Base-by-base conservation (phyloP, 768 basidiomycete species). In the Suillus variegatus region DNA sequence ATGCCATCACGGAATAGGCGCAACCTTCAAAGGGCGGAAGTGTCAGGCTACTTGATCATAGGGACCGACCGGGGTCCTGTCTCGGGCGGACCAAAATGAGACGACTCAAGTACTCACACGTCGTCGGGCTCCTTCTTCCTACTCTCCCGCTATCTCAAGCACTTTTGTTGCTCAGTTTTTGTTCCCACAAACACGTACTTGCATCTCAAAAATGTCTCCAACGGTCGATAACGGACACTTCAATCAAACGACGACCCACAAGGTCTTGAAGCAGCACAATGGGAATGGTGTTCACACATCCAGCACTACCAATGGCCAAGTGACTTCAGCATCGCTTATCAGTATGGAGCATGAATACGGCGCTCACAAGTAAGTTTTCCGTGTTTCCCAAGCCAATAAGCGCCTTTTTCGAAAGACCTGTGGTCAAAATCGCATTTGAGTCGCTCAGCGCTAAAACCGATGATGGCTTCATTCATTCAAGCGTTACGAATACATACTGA, bases 291-390 rank as follows among this genome's bases (percentile, higher is more conserved):
- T 20, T 40, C 57, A 25, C 62, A 22, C 25, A 0, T 18, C 64
- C 18, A 43, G 58, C 28, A 4, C 40, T 20, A n/a, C 38, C 41
- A 41, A 68, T 20, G 68, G 65, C 18, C 79, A 77, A 68, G 63
- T 88, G 28, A 81, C 84, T 13, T 90, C 90, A n/a, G 83, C 84
- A 54, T 84, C 91, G 47, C 84, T 95, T 54, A 92, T 98, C 68
- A 81, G 82, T 54, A 82, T 95, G 69, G 95, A 98, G 76, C 86
- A 94, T 70, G 84, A 91, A 73, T 84, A 90, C 71, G 89, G 90
- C 38, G 94, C 94, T 62, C 94, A 95, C 84, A 95, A 95, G 94
- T 95, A 77, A 85, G 91, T 84, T 56, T 57, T 57, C 54, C 43
- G 64, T 47, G 20, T 57, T 60, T 61, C 38, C 52, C 14, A 32